A percentile compares a stretch with the other conserved stretches of the same genome.
Evolutionary conservation across 352 stramenopile species (phyloP).

Genomic region (Phytophthora idaei): DNA sequence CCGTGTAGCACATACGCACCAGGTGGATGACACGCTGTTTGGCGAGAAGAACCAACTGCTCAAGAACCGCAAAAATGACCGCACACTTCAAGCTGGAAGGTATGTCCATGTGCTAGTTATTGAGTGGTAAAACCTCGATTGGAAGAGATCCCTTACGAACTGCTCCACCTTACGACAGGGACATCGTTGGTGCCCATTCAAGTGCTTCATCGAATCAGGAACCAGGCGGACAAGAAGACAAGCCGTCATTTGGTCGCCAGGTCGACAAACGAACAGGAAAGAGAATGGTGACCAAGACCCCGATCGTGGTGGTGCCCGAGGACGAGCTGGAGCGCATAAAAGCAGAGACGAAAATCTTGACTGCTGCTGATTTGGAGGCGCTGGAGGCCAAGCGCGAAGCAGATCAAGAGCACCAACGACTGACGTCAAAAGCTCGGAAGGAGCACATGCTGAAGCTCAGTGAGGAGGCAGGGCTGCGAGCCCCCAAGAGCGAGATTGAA

Average conservation of each 20-base stretch:
- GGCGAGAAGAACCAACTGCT: conserved; percentile 52
- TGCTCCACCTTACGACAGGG: conserved; percentile 15
- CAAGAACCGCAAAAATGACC: conserved; percentile 56
- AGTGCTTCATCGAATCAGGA: conserved; percentile 34
- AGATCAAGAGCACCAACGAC: conserved; percentile 56
- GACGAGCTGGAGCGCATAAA: conserved; percentile 68
- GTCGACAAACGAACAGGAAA: conserved; percentile 15
- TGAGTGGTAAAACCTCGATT: neutral
- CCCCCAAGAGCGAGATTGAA: conserved; percentile 81
- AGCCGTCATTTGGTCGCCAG: conserved; percentile 10
- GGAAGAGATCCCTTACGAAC: neutral
- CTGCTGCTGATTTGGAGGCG: conserved; percentile 51
- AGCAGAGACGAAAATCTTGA: conserved; percentile 72
- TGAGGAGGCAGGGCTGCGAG: conserved; percentile 61
- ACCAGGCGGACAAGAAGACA: conserved; percentile 21
- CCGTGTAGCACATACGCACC: conserved; percentile 56
- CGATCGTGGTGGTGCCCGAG: conserved; percentile 40
- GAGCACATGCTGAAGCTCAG: conserved; percentile 80
- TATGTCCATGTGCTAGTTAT: conserved; percentile 9
- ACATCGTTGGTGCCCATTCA: conserved; percentile 45
- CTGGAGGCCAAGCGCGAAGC: conserved; percentile 62
- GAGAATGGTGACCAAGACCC: conserved; percentile 11
- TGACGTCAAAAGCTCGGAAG: conserved; percentile 76
- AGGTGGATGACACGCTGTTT: conserved; percentile 83
- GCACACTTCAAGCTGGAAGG: conserved; percentile 66